Evolutionary conservation across 1,284 basidiomycete genomes (phyloP).

Genomic region (Afroboletus lepidellus): DNA sequence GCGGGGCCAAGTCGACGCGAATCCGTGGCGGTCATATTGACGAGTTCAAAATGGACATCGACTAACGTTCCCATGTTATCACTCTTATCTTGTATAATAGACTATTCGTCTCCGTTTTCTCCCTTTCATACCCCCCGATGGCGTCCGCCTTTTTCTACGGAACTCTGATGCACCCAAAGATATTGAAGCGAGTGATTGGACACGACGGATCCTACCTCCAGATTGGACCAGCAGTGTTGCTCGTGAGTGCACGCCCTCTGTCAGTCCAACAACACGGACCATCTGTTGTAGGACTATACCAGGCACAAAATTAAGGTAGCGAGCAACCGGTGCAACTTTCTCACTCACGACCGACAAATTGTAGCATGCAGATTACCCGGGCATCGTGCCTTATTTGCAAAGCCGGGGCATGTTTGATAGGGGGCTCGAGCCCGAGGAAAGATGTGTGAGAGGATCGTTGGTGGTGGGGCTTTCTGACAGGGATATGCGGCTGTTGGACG

Average conservation of each 20-base stretch:
- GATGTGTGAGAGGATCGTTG: constrained; percentile 67
- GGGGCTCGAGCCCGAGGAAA: constrained; percentile 48
- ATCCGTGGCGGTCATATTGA: constrained; percentile 16
- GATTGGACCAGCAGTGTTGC: constrained; percentile 54
- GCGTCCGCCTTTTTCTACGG: constrained; percentile 82
- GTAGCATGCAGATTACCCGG: constrained; percentile 80
- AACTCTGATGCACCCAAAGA: constrained; percentile 72
- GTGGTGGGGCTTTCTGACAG: constrained; percentile 59
- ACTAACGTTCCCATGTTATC: constrained; percentile 2
- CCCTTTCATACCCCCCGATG: constrained; percentile 15
- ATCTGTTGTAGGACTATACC: constrained; percentile 64
- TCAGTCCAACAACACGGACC: not conserved
- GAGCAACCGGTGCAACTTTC: not conserved
- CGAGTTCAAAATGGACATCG: no score
- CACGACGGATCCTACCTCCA: constrained; percentile 55
- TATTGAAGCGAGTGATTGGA: constrained; percentile 62
- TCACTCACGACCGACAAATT: constrained; percentile 5
- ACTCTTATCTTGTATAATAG: not conserved
- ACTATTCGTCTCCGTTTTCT: no score
- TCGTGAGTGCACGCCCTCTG: constrained; percentile 36
- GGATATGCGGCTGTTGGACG: constrained; percentile 65
- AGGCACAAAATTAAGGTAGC: constrained; percentile 62
- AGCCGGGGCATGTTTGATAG: constrained; percentile 43
- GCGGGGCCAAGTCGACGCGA: not conserved
- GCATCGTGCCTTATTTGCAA: constrained; percentile 56